A percentile compares a stretch with the other conserved stretches of the same genome.
These are phyloP conservation scores for Neofusicoccum parvum DNA, from an alignment of 2,329 filamentous ascomycete genomes.

Conservation along the genomic window DNA sequence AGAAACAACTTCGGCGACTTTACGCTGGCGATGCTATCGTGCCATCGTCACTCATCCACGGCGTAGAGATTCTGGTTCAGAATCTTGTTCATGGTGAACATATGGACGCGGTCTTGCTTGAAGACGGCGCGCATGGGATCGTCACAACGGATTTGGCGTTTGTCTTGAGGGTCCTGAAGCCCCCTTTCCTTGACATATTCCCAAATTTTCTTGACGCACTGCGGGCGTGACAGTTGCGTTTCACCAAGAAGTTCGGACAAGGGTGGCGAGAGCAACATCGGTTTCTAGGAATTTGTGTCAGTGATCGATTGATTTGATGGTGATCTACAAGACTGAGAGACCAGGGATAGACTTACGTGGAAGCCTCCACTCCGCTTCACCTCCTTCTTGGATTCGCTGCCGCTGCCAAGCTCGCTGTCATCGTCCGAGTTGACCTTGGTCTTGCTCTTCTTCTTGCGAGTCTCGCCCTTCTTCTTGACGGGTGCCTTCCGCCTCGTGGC, in stretches of 20 bases:
- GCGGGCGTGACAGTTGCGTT: constrained; percentile 81
- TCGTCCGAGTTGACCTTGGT: constrained; percentile 77
- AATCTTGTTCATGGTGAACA: constrained; percentile 99
- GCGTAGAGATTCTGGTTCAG: constrained; percentile 88
- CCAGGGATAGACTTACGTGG: constrained; percentile 59
- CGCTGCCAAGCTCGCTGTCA: constrained; percentile 69
- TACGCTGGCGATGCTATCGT: not conserved
- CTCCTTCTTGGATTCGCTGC: constrained; percentile 62
- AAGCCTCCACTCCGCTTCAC: constrained; percentile 84
- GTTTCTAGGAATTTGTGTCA: constrained; percentile 54
- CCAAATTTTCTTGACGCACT: constrained; percentile 97
- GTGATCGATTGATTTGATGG: not conserved
- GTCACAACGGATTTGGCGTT: constrained; percentile 91
- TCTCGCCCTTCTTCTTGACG: constrained; percentile 62
- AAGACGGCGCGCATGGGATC: constrained; percentile 90
- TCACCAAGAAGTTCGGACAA: constrained; percentile 72
- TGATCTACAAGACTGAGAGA: too few relatives aligned
- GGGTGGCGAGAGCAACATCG: constrained; percentile 71
- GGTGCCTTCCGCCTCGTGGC: constrained; percentile 56
- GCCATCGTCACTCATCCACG: constrained; percentile 65
- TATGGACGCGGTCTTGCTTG: constrained; percentile 87
- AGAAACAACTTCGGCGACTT: not conserved
- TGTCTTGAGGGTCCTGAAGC: constrained; percentile 88
- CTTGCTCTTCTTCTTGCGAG: constrained; percentile 70
- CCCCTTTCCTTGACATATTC: constrained; percentile 86